A percentile compares a stretch with the other conserved stretches of the same genome.
Conservation (phyloP, 805 yeast species). For the Suhomyces xylopsoci region DNA sequence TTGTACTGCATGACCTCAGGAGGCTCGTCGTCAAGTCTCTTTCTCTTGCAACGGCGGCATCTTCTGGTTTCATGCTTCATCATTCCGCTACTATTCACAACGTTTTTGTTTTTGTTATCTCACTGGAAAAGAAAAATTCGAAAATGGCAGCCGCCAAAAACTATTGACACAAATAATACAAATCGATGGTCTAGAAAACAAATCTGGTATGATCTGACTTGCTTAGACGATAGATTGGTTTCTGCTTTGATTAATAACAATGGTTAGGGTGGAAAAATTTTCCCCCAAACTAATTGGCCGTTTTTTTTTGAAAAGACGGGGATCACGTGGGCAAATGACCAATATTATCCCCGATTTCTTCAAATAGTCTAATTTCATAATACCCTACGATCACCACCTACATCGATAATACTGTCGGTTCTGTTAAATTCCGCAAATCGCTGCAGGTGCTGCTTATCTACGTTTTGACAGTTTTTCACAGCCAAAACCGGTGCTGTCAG, state of each 20-base stretch:
- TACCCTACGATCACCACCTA: neutral
- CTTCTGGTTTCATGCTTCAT: slow-evolving; percentile 27
- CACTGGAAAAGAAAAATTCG: neutral
- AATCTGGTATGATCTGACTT: neutral
- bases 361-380: neutral
- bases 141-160: neutral
- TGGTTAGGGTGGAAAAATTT: neutral
- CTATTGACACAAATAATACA: neutral
- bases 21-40: slow-evolving; percentile 54
- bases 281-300: neutral
- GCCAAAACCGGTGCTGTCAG: neutral
- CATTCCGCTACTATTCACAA: neutral
- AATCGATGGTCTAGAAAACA: neutral
- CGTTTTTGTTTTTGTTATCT: neutral
- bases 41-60: slow-evolving; percentile 57
- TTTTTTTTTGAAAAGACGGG: neutral
- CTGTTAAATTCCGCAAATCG: neutral
- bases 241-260: neutral
- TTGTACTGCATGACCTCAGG: slow-evolving; percentile 55
- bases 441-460: neutral
- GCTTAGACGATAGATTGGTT: neutral
- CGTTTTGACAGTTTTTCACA: neutral
- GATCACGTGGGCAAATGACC: neutral
- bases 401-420: neutral
- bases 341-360: neutral